phyloP scores from a whole-genome alignment of 352 stramenopile genomes.

The Pseudoperonospora humuli region DNA sequence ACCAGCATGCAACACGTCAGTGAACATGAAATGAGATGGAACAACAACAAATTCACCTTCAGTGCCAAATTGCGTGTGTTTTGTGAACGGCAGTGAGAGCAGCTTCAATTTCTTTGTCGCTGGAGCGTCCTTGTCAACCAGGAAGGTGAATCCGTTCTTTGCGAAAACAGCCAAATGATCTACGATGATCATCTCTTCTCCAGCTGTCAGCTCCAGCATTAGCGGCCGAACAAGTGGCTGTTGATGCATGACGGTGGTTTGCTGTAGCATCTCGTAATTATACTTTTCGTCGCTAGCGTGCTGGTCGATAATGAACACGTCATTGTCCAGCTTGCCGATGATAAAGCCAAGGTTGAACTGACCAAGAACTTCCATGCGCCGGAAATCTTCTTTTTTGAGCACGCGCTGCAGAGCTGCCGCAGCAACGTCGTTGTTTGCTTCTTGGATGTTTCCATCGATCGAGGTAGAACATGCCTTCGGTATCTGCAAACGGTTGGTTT shows the following conservation, averaged over 20 bases:
- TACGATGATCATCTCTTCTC: constrained; percentile 91
- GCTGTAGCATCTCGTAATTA: constrained; percentile 64
- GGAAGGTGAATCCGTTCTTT: constrained; percentile 90
- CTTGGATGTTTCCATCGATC: constrained; percentile 2
- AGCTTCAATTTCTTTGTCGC: constrained; percentile 60
- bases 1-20: neutral
- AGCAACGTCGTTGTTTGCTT: constrained; percentile 33
- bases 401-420: constrained; percentile 56
- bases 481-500: constrained; percentile 25
- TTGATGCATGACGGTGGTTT: constrained; percentile 90
- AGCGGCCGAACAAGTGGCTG: constrained; percentile 92
- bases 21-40: neutral
- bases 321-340: constrained; percentile 80
- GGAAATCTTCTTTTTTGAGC: constrained; percentile 90
- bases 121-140: constrained; percentile 37
- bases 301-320: constrained; percentile 99
- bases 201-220: constrained; percentile 86
- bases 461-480: constrained; percentile 33
- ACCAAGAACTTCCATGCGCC: constrained; percentile 88
- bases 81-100: constrained; percentile 79
- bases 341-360: constrained; percentile 99
- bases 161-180: constrained; percentile 92
- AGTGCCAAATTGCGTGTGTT: constrained; percentile 80
- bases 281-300: constrained; percentile 96
- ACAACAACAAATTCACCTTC: constrained; percentile 36